Conservation (phyloP, 2,329 filamentous ascomycete genomes). For the Penicillium sp. region DNA sequence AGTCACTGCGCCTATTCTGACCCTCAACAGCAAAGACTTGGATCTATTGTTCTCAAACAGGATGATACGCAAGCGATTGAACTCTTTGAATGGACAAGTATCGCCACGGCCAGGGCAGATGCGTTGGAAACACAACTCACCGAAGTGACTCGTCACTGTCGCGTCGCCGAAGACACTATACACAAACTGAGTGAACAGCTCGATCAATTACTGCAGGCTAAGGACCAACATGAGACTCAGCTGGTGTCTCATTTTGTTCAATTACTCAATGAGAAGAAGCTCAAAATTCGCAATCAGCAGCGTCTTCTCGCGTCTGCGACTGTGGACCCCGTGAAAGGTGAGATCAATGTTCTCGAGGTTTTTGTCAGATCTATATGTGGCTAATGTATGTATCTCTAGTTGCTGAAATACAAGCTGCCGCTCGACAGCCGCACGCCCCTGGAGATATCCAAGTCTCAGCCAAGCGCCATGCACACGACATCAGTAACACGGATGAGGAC, state of each 20-base stretch:
- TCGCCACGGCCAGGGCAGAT: conserved; percentile 43
- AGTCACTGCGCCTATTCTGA: conserved; percentile 12
- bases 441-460: conserved; percentile 11
- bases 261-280: conserved; percentile 58
- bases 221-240: conserved; percentile 52
- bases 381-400: conserved; percentile 17
- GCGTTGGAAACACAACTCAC: conserved; percentile 40
- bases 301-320: conserved; percentile 50
- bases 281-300: conserved; percentile 59
- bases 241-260: conserved; percentile 54
- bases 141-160: conserved; percentile 37
- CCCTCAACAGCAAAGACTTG: conserved; percentile 46
- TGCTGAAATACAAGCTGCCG: conserved; percentile 22
- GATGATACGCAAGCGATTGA: conserved; percentile 52
- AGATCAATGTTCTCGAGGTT: not conserved
- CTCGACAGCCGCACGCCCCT: conserved; percentile 10
- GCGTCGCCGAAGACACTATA: conserved; percentile 47
- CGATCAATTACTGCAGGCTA: conserved; percentile 53
- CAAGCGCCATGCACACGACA: conserved; percentile 28
- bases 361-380: not conserved
- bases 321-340: conserved; percentile 38
- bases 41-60: conserved; percentile 48
- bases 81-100: conserved; percentile 52
- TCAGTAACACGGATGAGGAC: conserved; percentile 22
- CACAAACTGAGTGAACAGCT: conserved; percentile 50